Evolutionary conservation across 192 early-diverging fungal species (phyloP), one percentile per base, ranked within the genome.

Genomic region (Entophlyctis helioformis): DNA sequence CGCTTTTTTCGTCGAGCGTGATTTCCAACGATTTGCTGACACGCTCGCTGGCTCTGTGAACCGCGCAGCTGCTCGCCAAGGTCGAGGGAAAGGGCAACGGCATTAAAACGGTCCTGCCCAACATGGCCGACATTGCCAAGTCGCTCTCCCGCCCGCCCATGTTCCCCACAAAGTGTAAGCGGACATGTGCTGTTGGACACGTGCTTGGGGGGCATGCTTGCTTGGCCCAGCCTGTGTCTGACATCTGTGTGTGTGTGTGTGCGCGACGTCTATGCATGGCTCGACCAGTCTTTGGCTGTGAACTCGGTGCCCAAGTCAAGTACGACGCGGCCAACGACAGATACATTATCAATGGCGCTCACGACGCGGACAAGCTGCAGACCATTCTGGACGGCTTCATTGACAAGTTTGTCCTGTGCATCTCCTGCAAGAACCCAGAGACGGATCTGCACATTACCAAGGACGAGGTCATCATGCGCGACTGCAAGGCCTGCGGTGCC

Each of bases 81-180:
- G 82, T 96, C 38, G 95, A 98, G 61, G 95, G 95, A 50, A 89
- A 86, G 64, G 95, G 95, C 37, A 98, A 98, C 72, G 93, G 93
- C 48, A 96, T 98, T 68, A 98, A 98, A 67, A 98, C 95, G 6
- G 89, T 94, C 37, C 72, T 98, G 52, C 84, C 86, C 45, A 98
- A 98, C 79, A 96, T 98, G 84, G 51, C 79, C 26, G 90, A 96
- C 45, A 82, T 98, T 51, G 84, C 90, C 16, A 84, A 84, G 48
- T 78, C 93, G 16, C 71, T 98, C 22, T 69, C 69, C 54, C 80
- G 95, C 34, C 93, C 92, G 23, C 82, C 87, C 13, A 59, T 83
- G 22, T 97, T 84, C 47, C 39, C 67, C 26, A 75, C 62, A 7
- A 76, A 76, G 44, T 71, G 55, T 63, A 18, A 33, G 55, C 18